Base-by-base conservation (phyloP, 495 filamentous ascomycete genomes). In the Daldinia childiae region DNA sequence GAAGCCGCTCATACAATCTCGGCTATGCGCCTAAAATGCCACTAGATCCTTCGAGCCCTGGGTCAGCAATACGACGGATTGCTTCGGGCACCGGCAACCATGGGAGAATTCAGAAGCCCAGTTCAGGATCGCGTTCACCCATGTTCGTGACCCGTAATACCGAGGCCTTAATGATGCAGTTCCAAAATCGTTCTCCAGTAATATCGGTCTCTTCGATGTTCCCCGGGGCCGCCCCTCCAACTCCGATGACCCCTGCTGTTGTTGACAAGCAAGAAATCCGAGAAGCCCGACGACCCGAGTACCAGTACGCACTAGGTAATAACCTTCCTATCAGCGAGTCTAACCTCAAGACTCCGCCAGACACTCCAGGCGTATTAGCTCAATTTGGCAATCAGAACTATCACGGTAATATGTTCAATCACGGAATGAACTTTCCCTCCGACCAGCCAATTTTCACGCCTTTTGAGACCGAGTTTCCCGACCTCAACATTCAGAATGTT, bases 391-490 rank as follows among this genome's bases (percentile, higher is more conserved):
- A 79, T 21, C 63, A 75, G 17, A 78, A 78, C 41, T 81, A 75
- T 39, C 19, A 75, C 15, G 21, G 21, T 15, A 76, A 55, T 34
- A 45, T 76, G 29, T 73, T 75, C 48, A 69, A 74, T 8, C 66
- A 77, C 7, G 70, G 78, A 69, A 77, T 73, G 41, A 79, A 79
- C 29, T 76, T 73, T 19, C 73, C 74, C 6, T 69, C 75, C 8
- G 83, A 85, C 26, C 81, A 83, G 61, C 79, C 82, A 14, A 62
- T 85, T 15, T 68, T 79, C 15, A 85, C 82, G 0, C 82, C 82
- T n/a, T 81, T 79, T 73, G 79, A 81, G 41, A 77, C 78, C 36
- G 79, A 80, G 27, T 83, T 82, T n/a, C 76, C 81, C 50, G 81
- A 83, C 36, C 78, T 82, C 58, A 77, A 72, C 15, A 77, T 82